Percentiles rank a stretch among this genome's conserved stretches.
Conservation (phyloP, 192 early-diverging fungal species). For the Neocallimastix lanati region DNA sequence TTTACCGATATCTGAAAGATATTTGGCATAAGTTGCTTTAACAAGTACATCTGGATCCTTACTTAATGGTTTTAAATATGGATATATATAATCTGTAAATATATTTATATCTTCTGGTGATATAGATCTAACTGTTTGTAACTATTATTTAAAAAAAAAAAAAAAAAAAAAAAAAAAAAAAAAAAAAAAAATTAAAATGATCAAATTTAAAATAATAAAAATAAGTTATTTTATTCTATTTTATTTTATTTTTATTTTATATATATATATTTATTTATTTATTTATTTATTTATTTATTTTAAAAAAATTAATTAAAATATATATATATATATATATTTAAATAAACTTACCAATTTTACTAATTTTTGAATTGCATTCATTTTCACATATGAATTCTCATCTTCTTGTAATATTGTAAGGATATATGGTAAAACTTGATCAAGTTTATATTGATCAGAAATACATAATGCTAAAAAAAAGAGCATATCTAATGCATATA, state of each 20-base stretch:
- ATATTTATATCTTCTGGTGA: slow-evolving; percentile 66
- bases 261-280: too few relatives aligned
- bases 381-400: slow-evolving; percentile 38
- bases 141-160: too few relatives aligned
- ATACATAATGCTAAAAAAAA: slow-evolving; percentile 45
- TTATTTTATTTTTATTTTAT: too few relatives aligned
- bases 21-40: slow-evolving; percentile 61
- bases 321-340: too few relatives aligned
- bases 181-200: too few relatives aligned
- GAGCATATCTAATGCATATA: slow-evolving; percentile 55
- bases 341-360: slow-evolving; percentile 42
- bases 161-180: too few relatives aligned
- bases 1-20: slow-evolving; percentile 46
- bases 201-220: too few relatives aligned
- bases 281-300: too few relatives aligned
- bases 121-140: slow-evolving; percentile 55
- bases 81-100: slow-evolving; percentile 80
- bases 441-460: slow-evolving; percentile 50
- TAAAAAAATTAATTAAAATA: too few relatives aligned
- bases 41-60: slow-evolving; percentile 58
- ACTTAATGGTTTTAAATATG: slow-evolving; percentile 47
- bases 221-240: too few relatives aligned
- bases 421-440: slow-evolving; percentile 63
- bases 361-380: slow-evolving; percentile 39
- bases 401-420: slow-evolving; percentile 47